These are phyloP conservation scores for Pichia phayaonensis DNA, from an alignment of 805 yeast genomes.

Conservation along the genomic window DNA sequence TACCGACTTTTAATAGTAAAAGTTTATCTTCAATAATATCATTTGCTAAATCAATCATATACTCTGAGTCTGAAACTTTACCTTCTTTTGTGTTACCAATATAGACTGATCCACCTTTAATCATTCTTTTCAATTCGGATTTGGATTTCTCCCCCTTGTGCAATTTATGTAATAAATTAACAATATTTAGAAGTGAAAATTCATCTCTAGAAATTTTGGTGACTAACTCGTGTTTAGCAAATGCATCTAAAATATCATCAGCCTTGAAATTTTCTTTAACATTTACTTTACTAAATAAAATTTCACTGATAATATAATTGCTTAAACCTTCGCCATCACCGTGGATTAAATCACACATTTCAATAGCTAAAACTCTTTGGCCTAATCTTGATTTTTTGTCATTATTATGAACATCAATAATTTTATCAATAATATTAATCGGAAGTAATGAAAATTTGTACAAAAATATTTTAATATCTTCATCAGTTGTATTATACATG, in stretches of 20 bases:
- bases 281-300: slow-evolving; percentile 39
- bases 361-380: slow-evolving; percentile 71
- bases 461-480: slow-evolving; percentile 59
- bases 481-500: slow-evolving; percentile 73
- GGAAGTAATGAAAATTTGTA: slow-evolving; percentile 79
- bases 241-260: slow-evolving; percentile 45
- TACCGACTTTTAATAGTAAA: slow-evolving; percentile 67
- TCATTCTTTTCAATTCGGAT: slow-evolving; percentile 35
- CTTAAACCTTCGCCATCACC: slow-evolving; percentile 70
- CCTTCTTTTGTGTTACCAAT: slow-evolving; percentile 48
- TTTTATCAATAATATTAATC: slow-evolving; percentile 42
- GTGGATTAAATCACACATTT: slow-evolving; percentile 81
- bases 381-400: slow-evolving; percentile 65
- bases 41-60: slow-evolving; percentile 35
- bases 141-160: slow-evolving; percentile 39
- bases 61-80: slow-evolving; percentile 43
- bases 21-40: slow-evolving; percentile 53
- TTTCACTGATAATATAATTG: slow-evolving; percentile 59
- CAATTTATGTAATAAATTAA: slow-evolving; percentile 43
- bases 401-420: slow-evolving; percentile 43
- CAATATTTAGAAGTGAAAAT: slow-evolving; percentile 32
- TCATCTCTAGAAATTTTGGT: slow-evolving; percentile 29
- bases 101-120: slow-evolving; percentile 68
- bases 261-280: slow-evolving; percentile 33
- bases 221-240: slow-evolving; percentile 51